A percentile compares a stretch with the other conserved stretches of the same genome.
phyloP scores from a whole-genome alignment of 164 flowering plant species.

The Tetracentron sinense region DNA sequence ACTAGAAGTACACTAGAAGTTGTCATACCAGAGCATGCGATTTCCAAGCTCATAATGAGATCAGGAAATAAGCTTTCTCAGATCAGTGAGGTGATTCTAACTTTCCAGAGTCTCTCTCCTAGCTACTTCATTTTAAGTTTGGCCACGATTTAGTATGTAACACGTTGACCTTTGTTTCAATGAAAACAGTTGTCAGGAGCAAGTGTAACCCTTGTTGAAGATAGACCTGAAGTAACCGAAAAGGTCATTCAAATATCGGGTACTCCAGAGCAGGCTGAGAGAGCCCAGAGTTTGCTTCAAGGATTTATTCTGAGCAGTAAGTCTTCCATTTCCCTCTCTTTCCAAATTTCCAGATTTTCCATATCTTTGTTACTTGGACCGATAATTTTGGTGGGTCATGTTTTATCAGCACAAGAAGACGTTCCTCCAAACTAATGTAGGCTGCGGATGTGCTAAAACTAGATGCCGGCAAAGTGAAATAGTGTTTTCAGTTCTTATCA shows the following conservation, averaged over 20 bases:
- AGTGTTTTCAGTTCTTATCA: neutral
- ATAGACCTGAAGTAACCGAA: constrained; percentile 55
- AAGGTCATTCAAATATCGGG: constrained; percentile 86
- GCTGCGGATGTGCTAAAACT: neutral
- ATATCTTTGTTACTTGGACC: constrained; percentile 1
- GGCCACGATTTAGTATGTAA: no score
- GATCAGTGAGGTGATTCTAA: constrained; percentile 75
- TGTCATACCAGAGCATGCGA: constrained; percentile 76
- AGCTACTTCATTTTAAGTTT: neutral
- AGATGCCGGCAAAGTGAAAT: neutral
- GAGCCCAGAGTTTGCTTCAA: constrained; percentile 96
- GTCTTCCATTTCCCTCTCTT: constrained; percentile 22
- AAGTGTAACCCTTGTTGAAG: constrained; percentile 65
- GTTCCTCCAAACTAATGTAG: constrained; percentile 23
- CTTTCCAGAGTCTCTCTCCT: neutral
- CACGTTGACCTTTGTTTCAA: neutral
- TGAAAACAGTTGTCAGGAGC: constrained; percentile 83
- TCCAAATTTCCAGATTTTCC: neutral
- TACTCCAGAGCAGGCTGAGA: constrained; percentile 93
- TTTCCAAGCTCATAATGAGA: constrained; percentile 66
- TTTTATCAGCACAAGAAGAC: constrained; percentile 51
- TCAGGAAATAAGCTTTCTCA: constrained; percentile 82
- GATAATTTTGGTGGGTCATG: constrained; percentile 8
- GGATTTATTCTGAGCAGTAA: constrained; percentile 98
- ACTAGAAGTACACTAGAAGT: constrained; percentile 91